These are phyloP conservation scores for Candida fluviatilis DNA, from an alignment of 805 yeast species.

Conservation along the genomic window DNA sequence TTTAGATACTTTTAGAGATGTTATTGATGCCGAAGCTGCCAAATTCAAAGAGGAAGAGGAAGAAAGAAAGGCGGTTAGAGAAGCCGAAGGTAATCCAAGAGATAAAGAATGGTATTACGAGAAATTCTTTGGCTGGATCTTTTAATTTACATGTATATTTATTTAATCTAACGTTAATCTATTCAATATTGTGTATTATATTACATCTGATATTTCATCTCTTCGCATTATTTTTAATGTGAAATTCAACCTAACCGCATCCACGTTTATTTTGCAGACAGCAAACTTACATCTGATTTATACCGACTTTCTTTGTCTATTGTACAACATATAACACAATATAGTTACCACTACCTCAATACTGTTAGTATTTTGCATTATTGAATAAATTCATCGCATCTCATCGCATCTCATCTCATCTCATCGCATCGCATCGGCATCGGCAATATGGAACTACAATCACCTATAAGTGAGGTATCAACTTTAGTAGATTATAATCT, in stretches of 20 bases:
- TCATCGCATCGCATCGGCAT: not conserved
- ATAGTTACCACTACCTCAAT: too few relatives aligned
- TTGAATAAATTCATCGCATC: not conserved
- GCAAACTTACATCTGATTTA: too few relatives aligned
- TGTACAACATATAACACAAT: too few relatives aligned
- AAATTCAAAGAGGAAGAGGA: constrained; percentile 29
- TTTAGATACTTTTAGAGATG: constrained; percentile 52
- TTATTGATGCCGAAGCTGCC: constrained; percentile 50
- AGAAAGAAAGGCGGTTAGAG: constrained; percentile 31
- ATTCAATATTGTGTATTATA: not conserved
- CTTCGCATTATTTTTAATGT: not conserved
- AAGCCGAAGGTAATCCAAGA: constrained; percentile 40
- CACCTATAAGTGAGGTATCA: not conserved
- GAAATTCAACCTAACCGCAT: too few relatives aligned
- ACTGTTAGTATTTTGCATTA: too few relatives aligned
- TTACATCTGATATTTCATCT: not conserved
- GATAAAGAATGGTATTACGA: constrained; percentile 47
- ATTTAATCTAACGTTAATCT: too few relatives aligned
- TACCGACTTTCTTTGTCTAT: too few relatives aligned
- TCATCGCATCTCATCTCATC: not conserved
- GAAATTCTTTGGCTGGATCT: constrained; percentile 45
- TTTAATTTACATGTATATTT: constrained; percentile 19
- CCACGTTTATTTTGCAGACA: too few relatives aligned
- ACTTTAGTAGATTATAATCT: not conserved
- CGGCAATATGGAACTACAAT: not conserved